Percentiles rank a stretch among this genome's conserved stretches.
Evolutionary conservation across 768 basidiomycete genomes (phyloP).

Genomic region (Amanita rubescens): DNA sequence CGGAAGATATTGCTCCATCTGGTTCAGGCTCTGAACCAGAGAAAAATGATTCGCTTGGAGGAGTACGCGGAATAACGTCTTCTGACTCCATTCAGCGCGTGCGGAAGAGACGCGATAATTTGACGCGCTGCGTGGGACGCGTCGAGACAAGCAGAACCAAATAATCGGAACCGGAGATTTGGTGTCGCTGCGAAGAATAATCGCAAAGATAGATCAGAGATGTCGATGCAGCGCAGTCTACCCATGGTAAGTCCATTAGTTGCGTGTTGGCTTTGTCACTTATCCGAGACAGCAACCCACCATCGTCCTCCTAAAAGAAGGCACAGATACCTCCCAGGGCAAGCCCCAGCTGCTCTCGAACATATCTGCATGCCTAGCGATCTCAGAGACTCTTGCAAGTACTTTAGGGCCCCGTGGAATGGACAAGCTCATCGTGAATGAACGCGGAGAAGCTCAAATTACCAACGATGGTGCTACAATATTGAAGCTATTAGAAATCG

Average conservation of each 20-base stretch:
- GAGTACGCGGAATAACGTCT: constrained; percentile 18
- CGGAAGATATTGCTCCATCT: constrained; percentile 14
- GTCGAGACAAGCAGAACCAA: constrained; percentile 21
- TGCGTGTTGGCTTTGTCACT: constrained; percentile 3
- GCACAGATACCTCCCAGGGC: constrained; percentile 94
- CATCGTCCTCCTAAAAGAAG: constrained; percentile 92
- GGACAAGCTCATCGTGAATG: constrained; percentile 96
- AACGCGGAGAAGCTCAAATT: constrained; percentile 94
- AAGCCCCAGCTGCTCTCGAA: constrained; percentile 89
- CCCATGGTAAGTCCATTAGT: constrained; percentile 50
- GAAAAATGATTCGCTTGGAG: constrained; percentile 46
- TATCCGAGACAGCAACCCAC: constrained; percentile 75
- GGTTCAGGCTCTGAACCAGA: constrained; percentile 51
- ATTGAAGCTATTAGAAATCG: constrained; percentile 92
- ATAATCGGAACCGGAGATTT: too few relatives aligned
- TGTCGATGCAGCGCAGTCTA: constrained; percentile 71
- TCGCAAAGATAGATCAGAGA: constrained; percentile 26
- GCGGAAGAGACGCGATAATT: constrained; percentile 8
- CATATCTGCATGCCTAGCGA: constrained; percentile 93
- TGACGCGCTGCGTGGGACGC: constrained; percentile 23
- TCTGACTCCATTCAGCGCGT: constrained; percentile 18
- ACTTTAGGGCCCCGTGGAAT: constrained; percentile 98
- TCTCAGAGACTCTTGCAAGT: constrained; percentile 84
- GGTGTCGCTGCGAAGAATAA: not conserved
- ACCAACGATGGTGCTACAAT: constrained; percentile 99